Evolutionary conservation across 805 yeast genomes (phyloP).

Genomic region (Ogataea thermomethanolica): DNA sequence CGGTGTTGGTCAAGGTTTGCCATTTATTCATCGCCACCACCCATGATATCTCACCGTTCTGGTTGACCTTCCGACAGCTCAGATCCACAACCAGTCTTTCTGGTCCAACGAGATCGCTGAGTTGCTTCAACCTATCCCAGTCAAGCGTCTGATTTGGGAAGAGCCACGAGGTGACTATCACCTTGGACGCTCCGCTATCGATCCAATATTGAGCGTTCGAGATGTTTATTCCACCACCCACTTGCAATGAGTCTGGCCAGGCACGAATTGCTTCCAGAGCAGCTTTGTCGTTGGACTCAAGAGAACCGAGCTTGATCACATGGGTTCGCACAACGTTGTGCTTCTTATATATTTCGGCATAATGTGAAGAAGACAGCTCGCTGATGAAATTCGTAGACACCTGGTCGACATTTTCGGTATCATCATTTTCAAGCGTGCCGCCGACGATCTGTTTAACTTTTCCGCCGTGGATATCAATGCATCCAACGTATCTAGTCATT

Average conservation of each 20-base stretch:
- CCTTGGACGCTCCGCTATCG: slow-evolving; percentile 73
- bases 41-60: slow-evolving; percentile 51
- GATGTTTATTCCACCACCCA: slow-evolving; percentile 89
- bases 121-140: slow-evolving; percentile 45
- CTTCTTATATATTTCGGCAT: slow-evolving; percentile 63
- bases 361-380: slow-evolving; percentile 66
- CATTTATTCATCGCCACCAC: slow-evolving; percentile 97
- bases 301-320: slow-evolving; percentile 85
- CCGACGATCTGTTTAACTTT: slow-evolving; percentile 97
- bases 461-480: slow-evolving; percentile 94
- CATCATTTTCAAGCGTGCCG: slow-evolving; percentile 68
- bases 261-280: slow-evolving; percentile 70
- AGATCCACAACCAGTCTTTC: slow-evolving; percentile 77
- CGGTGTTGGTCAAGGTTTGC: slow-evolving; percentile 80
- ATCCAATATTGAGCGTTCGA: slow-evolving; percentile 79
- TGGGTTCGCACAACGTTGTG: slow-evolving; percentile 73
- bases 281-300: slow-evolving; percentile 72
- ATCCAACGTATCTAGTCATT: slow-evolving; percentile 90
- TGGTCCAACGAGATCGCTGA: slow-evolving; percentile 60
- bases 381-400: slow-evolving; percentile 78
- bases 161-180: slow-evolving; percentile 89
- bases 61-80: slow-evolving; percentile 60
- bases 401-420: slow-evolving; percentile 38
- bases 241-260: slow-evolving; percentile 75
- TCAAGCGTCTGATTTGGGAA: slow-evolving; percentile 63